These are phyloP conservation scores for Rhizophora mangle DNA, from an alignment of 345 rosid genomes.

Conservation along the genomic window DNA sequence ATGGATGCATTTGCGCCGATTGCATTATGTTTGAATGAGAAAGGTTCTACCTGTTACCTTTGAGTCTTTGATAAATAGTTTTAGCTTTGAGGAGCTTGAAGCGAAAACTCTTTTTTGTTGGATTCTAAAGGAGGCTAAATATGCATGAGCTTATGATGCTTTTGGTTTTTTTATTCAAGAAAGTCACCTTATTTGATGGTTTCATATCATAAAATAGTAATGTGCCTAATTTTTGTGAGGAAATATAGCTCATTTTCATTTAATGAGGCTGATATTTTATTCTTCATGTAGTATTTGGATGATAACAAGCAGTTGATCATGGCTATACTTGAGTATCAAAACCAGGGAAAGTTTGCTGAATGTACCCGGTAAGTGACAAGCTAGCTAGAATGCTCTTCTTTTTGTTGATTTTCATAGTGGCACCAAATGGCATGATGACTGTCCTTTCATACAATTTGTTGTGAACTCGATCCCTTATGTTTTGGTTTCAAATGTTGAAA, in stretches of 20 bases:
- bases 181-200: neutral
- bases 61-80: neutral
- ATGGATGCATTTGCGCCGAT: neutral
- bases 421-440: neutral
- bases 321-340: conserved; percentile 24
- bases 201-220: neutral
- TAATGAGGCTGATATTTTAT: neutral
- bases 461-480: too few relatives aligned
- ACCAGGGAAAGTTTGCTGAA: conserved; percentile 20
- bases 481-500: too few relatives aligned
- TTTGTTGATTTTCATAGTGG: conserved; percentile 5
- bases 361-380: conserved; percentile 18
- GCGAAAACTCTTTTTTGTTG: neutral
- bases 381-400: neutral
- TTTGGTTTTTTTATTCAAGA: neutral
- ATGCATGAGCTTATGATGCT: too few relatives aligned
- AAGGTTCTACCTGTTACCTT: neutral
- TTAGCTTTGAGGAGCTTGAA: conserved; percentile 1
- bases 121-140: too few relatives aligned
- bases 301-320: conserved; percentile 23
- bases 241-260: neutral
- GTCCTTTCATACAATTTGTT: neutral
- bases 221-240: neutral
- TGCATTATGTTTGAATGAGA: neutral
- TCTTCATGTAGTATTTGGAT: conserved; percentile 19